Conservation (phyloP, 495 filamentous ascomycete genomes). For the Trichocladium antarcticum region DNA sequence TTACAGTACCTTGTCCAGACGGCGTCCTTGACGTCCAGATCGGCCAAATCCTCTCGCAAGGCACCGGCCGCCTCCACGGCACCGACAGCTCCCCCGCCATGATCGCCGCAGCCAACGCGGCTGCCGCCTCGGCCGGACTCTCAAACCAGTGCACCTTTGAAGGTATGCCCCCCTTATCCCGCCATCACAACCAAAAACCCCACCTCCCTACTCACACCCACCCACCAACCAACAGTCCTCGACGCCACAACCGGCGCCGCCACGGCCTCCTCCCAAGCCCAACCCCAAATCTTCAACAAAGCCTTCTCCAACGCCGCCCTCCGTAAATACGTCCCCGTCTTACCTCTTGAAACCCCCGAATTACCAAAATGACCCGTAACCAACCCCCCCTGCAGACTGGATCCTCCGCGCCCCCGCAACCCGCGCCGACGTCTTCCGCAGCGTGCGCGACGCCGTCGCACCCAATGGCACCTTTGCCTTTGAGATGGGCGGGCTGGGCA, state of each 20-base stretch:
- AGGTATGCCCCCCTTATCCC: conserved; percentile 17
- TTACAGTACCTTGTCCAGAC: conserved; percentile 29
- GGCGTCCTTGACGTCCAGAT: conserved; percentile 53
- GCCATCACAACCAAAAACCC: background rate
- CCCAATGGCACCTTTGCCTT: conserved; percentile 54
- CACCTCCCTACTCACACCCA: background rate
- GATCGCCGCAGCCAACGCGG: conserved; percentile 44
- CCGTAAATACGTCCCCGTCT: too few species aligned
- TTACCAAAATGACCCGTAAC: too few species aligned
- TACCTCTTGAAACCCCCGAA: too few species aligned
- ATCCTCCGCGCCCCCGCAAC: conserved; percentile 42
- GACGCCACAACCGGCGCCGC: conserved; percentile 26
- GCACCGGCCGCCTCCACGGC: conserved; percentile 44
- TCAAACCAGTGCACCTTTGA: conserved; percentile 33
- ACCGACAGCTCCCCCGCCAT: conserved; percentile 56
- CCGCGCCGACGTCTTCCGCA: conserved; percentile 34
- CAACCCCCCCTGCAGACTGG: too few species aligned
- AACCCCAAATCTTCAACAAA: conserved; percentile 39
- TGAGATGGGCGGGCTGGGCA: conserved; percentile 65
- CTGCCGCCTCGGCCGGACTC: conserved; percentile 8
- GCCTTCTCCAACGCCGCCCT: conserved; percentile 70
- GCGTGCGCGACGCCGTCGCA: conserved; percentile 39
- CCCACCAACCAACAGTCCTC: conserved; percentile 17
- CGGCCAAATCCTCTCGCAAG: conserved; percentile 29
- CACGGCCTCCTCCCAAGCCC: conserved; percentile 17